Base-by-base conservation (phyloP, 208 protist genomes). In the Porcisia hertigi region DNA sequence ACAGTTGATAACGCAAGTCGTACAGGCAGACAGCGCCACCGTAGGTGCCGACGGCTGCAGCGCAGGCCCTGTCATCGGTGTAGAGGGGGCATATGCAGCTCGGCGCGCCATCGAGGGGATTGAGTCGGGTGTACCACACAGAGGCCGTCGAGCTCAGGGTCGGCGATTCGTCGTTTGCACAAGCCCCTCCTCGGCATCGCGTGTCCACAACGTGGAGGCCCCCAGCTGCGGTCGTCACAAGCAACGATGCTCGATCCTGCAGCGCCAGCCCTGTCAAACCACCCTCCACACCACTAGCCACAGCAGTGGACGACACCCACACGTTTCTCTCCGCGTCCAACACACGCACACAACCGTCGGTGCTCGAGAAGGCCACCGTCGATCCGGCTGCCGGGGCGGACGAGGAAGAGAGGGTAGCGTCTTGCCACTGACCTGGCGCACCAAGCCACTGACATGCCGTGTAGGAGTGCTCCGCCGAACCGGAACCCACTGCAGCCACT, bases 1-100 rank as follows among this genome's bases (percentile, higher is more conserved):
- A 77, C 11, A 88, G 25, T 45, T 85, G 74, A 72, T 90, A 92
- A 34, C 92, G 92, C 20, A 93, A 69, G 73, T 96, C 92, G 81
- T 86, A 96, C 9, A 96, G 76, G n/a, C 80, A 83, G 4, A 88
- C 83, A 1, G 64, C 65, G 2, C 92, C 92, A 18, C 57, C 77
- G 71, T 75, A 76, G 23, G 89, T 92, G 4, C 71, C 80, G 11
- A 86, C 83, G 9, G 77, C 88, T 9, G 81, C 79, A 0, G 82
- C 92, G 47, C 86, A 87, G 0, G 77, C 80, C 1, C 25, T 20
- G 53, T 77, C 76, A 4, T 70, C 77, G 0, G 36, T 23, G 63
- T 85, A 87, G 25, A 94, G 81, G 0, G 89, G 87, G 1, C 66
- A 77, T 23, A 90, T 16, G 34, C 85, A 83, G 69, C 77, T 89